Evolutionary conservation across 1,284 basidiomycete genomes (phyloP), one percentile per base, ranked within the genome.

Genomic region (Cystobasidium slooffiae): DNA sequence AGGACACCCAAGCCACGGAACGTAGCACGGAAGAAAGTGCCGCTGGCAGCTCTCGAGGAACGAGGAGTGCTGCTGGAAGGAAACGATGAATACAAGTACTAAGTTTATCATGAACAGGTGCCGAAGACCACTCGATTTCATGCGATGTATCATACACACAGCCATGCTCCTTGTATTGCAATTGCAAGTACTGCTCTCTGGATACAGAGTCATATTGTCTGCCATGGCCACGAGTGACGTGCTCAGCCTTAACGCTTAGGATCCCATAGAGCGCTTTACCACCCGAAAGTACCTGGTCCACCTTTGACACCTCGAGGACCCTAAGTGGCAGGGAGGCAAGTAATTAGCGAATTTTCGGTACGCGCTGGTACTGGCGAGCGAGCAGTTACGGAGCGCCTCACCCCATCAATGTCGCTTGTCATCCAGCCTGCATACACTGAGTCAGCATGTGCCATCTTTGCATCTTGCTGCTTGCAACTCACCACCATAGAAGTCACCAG

Each of bases 401-500:
- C 70, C n/a, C 70, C 70, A 63, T 73, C 70, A 37, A 73, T 73
- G 44, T 73, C 70, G 46, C 70, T 73, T 22, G 70, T 73, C 70
- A 73, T 73, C 70, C 70, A 73, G 22, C 70, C 70, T 75, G 18
- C 10, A 9, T 1, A 2, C 10, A 51, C 6, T 3, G 37, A 62
- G 20, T 20, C 31, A 12, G 16, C 53, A 56, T 56, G 12, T 14
- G 53, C 2, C 31, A 56, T 20, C n/a, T 3, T 12, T 24, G 12
- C 3, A 18, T 16, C 3, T 22, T 22, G 16, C 12, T 56, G 6
- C 31, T 41, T 4, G 6, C 24, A 12, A 51, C 59, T 7, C 41
- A 63, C 73, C 73, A 12, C 61, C 62, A 53, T 70, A 75, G 47
- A 75, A 75, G n/a, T 72, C 63, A 52, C 82, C 82, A 39, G 81